Evolutionary conservation across 1,139 yeast genomes (phyloP), one percentile per base, ranked within the genome.

Genomic region (Nadsonia starkeyi-henricii): DNA sequence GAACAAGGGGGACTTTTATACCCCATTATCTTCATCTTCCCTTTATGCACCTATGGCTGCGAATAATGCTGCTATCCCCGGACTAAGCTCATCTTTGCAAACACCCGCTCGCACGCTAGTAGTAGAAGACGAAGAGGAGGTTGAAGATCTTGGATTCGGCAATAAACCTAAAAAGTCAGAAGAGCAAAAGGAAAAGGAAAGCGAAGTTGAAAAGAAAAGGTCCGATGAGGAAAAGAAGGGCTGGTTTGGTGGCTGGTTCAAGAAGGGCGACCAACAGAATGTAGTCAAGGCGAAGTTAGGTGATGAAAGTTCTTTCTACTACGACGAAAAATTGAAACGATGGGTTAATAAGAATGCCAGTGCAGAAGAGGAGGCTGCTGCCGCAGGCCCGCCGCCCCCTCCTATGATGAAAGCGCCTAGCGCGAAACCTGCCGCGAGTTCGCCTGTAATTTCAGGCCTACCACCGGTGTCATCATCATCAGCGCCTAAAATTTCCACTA

Each of bases 211-310:
- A 42, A 50, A 53, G 28, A 51, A 53, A 21, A 57, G 50, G 20
- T 53, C 52, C 20, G 52, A 54, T 42, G 51, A 56, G 36, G 52
- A 52, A 15, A 57, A 58, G 50, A 62, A 59, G 43, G 62, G 79
- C 13, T 78, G 81, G 81, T 71, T 77, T 56, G 67, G 73, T 18
- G 75, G 79, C 73, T 64, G 64, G 54, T 55, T 59, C 47, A 33
- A 33, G 17, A 51, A 54, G 19, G 52, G 52, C 4, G 51, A 52
- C 41, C 46, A 50, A 42, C 68, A 65, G 48, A 85, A 83, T 60
- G 85, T 93, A 1, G 73, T 79, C 52, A 76, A 78, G 56, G 97
- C 96, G 36, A 88, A 91, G 58, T 68, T 91, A 53, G 98, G 98
- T 9, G 88, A 84, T 51, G 77, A 79, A 54, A 83, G 73, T 59